Evolutionary conservation across 1,139 yeast genomes (phyloP), one percentile per base, ranked within the genome.

Genomic region (Yamadazyma siamensis): DNA sequence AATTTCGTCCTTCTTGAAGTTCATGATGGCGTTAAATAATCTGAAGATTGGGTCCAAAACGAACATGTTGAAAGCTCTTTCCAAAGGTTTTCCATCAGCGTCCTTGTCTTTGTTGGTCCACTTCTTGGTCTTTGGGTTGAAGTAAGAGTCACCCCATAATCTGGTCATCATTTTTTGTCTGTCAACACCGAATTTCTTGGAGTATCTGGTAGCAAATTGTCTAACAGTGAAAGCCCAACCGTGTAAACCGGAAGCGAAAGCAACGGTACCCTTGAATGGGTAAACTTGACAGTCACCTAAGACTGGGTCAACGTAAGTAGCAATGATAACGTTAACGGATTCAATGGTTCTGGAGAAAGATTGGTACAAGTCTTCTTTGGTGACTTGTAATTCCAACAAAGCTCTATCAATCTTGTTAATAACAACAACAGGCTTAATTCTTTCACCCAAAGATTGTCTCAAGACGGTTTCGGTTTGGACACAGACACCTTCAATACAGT

Each of bases 161-260:
- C 97, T 85, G 71, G 86, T 91, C 96, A 87, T 86, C 96, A 91
- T 88, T 86, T 91, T 91, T 46, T 64, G 53, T 70, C 86, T 81
- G 86, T 89, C 97, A 64, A 91, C 97, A 87, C 98, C 98, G 68
- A 91, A 91, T 77, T 91, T 91, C 88, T 89, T 88, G 68, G 96
- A 81, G 82, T 91, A 91, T 77, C 95, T 87, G 74, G 76, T 72
- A 61, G 98, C 98, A 58, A 91, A 91, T 79, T 91, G 98, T 75
- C 98, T 88, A 65, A 91, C 83, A 59, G 98, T 91, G 91, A 91
- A 91, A 67, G 96, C 97, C 98, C 98, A 91, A 73, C 98, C 98
- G 82, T 91, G 98, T 65, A 91, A 80, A 83, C 97, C 98, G 71
- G 98, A 91, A 77, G 96, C 97, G 74, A 91, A 91, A 52, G 98